phyloP scores from a whole-genome alignment of 1,284 basidiomycete species.

The Marasmius tenuissimus region DNA sequence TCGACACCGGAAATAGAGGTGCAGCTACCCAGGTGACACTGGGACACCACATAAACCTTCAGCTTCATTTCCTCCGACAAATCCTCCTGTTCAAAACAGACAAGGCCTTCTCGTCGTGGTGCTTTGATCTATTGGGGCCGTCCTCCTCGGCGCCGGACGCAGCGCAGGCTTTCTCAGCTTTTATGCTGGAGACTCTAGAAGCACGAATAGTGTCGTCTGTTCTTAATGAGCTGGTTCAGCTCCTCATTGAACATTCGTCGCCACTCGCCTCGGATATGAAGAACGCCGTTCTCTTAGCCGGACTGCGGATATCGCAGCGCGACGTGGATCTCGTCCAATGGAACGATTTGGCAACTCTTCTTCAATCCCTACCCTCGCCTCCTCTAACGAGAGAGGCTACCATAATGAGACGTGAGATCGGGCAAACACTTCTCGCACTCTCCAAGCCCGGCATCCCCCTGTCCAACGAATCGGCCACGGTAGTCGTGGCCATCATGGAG shows the following conservation, averaged over 20 bases:
- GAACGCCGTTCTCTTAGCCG: slow-evolving; percentile 41
- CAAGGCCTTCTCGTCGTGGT: slow-evolving; percentile 8
- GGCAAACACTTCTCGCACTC: slow-evolving; percentile 32
- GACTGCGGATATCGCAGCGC: slow-evolving; percentile 37
- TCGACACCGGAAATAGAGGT: slow-evolving; percentile 16
- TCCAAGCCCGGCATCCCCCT: slow-evolving; percentile 27
- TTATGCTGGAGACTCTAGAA: slow-evolving; percentile 32
- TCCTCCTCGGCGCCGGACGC: slow-evolving; percentile 25
- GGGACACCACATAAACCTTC: slow-evolving; percentile 16
- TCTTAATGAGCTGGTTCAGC: slow-evolving; percentile 21
- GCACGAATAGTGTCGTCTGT: slow-evolving; percentile 31
- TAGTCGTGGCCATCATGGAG: slow-evolving; percentile 42
- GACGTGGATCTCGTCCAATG: slow-evolving; percentile 21
- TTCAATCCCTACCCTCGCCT: slow-evolving; percentile 25
- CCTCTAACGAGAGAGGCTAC: slow-evolving; percentile 23
- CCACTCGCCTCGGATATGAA: slow-evolving; percentile 39
- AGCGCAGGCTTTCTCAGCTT: slow-evolving; percentile 25
- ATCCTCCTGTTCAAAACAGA: slow-evolving; percentile 8
- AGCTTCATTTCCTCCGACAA: slow-evolving; percentile 13
- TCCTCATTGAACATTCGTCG: slow-evolving; percentile 19
- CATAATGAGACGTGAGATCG: slow-evolving; percentile 35
- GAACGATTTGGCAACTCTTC: slow-evolving; percentile 21
- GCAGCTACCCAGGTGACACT: slow-evolving; percentile 17
- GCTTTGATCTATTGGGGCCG: neutral
- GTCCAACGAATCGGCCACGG: slow-evolving; percentile 31